Evolutionary conservation across 1,139 yeast species (phyloP).

Genomic region (Geotrichum klebahnii): DNA sequence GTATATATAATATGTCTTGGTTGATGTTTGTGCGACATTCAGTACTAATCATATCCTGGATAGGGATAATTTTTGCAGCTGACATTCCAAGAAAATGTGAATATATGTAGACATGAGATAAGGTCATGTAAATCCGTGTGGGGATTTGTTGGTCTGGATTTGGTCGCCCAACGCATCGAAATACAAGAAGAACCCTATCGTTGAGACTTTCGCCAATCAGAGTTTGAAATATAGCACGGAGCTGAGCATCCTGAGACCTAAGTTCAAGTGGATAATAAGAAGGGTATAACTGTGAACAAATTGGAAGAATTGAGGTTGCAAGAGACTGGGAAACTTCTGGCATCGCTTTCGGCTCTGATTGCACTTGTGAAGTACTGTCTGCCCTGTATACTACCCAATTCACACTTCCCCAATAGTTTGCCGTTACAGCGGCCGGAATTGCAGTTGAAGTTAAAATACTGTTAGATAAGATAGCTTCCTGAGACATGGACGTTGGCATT

Average conservation of each 20-base stretch:
- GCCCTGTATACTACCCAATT: constrained; percentile 43
- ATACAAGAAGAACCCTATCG: constrained; percentile 65
- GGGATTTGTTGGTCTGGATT: constrained; percentile 68
- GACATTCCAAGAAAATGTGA: constrained; percentile 76
- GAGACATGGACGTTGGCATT: constrained; percentile 67
- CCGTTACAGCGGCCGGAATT: constrained; percentile 78
- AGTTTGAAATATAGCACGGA: constrained; percentile 68
- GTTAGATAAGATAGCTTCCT: constrained; percentile 65
- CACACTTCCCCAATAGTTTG: constrained; percentile 90
- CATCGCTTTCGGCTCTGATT: background rate
- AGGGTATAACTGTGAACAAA: constrained; percentile 47
- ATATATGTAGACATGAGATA: constrained; percentile 57
- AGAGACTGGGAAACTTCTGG: background rate
- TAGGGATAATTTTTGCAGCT: constrained; percentile 51
- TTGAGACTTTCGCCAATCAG: constrained; percentile 42
- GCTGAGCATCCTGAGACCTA: constrained; percentile 66
- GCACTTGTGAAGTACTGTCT: background rate
- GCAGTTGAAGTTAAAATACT: constrained; percentile 55
- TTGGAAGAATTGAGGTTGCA: constrained; percentile 19
- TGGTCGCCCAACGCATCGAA: constrained; percentile 68
- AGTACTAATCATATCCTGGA: constrained; percentile 55
- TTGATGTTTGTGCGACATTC: constrained; percentile 49
- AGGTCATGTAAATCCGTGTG: constrained; percentile 67
- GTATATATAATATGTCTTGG: constrained; percentile 57
- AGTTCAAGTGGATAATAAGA: constrained; percentile 58